phyloP scores from a whole-genome alignment of 352 stramenopile species.

The Pythium guiyangense region DNA sequence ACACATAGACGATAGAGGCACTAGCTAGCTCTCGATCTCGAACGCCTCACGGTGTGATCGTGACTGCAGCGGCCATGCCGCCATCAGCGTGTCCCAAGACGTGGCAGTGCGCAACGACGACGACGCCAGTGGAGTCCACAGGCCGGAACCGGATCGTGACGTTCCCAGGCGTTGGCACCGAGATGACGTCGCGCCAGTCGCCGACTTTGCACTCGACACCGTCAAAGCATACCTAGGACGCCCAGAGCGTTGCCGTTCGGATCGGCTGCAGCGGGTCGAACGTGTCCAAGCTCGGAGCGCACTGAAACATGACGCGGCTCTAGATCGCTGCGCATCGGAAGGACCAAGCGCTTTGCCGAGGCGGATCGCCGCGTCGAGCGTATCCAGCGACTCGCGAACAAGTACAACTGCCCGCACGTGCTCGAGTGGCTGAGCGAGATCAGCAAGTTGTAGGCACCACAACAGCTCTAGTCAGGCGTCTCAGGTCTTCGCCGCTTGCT shows the following conservation, averaged over 20 bases:
- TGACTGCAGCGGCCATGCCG: slow-evolving; percentile 63
- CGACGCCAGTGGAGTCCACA: slow-evolving; percentile 49
- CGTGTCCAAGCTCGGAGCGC: slow-evolving; percentile 22
- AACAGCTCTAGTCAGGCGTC: too few relatives aligned
- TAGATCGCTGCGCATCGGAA: too few relatives aligned
- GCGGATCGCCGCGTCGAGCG: too few relatives aligned
- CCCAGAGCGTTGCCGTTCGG: slow-evolving; percentile 62
- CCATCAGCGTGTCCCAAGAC: slow-evolving; percentile 77
- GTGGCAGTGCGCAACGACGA: slow-evolving; percentile 79
- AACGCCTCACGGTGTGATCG: slow-evolving; percentile 27
- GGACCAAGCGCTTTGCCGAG: too few relatives aligned
- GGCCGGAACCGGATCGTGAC: slow-evolving; percentile 79
- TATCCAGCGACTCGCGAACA: too few relatives aligned
- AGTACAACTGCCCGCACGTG: too few relatives aligned
- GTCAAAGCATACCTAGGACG: slow-evolving; percentile 36
- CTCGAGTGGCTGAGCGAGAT: too few relatives aligned
- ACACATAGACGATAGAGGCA: not conserved
- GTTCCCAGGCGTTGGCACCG: slow-evolving; percentile 65
- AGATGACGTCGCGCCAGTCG: slow-evolving; percentile 81
- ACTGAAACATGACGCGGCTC: slow-evolving; percentile 59
- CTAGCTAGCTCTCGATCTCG: not conserved
- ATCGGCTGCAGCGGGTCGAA: slow-evolving; percentile 43
- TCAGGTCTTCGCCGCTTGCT: too few relatives aligned
- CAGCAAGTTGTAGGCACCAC: too few relatives aligned
- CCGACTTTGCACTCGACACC: slow-evolving; percentile 70